These are phyloP conservation scores for Kockiozyma suomiensis DNA, from an alignment of 805 yeast species.

Conservation along the genomic window DNA sequence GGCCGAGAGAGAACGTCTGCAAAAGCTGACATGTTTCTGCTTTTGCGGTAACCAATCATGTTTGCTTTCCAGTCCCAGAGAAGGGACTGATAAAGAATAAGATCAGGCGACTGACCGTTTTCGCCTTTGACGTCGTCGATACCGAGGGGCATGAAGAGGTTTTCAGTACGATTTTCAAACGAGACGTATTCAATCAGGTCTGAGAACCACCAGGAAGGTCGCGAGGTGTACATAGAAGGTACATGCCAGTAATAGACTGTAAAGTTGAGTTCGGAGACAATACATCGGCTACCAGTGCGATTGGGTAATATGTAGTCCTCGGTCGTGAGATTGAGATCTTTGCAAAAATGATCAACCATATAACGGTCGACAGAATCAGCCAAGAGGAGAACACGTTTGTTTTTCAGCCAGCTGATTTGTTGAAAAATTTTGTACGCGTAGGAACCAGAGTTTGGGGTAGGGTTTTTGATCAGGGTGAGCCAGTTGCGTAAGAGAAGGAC, in stretches of 20 bases:
- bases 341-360: slow-evolving; percentile 13
- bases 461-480: neutral
- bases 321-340: slow-evolving; percentile 6
- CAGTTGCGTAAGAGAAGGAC: neutral
- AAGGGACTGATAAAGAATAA: slow-evolving; percentile 16
- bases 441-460: neutral
- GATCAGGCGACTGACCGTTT: slow-evolving; percentile 20
- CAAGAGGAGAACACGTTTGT: slow-evolving; percentile 17
- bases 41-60: neutral
- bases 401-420: slow-evolving; percentile 9
- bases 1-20: slow-evolving; percentile 5
- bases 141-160: neutral
- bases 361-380: slow-evolving; percentile 28
- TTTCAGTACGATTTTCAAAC: slow-evolving; percentile 19
- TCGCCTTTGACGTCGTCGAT: slow-evolving; percentile 7
- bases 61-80: slow-evolving; percentile 18
- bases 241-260: slow-evolving; percentile 31
- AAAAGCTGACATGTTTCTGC: neutral
- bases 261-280: slow-evolving; percentile 15
- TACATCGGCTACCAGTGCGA: slow-evolving; percentile 9
- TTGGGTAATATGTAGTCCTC: slow-evolving; percentile 24
- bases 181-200: slow-evolving; percentile 14
- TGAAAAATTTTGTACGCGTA: neutral
- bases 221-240: slow-evolving; percentile 20
- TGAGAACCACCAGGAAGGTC: slow-evolving; percentile 31